Base-by-base conservation (phyloP, 108 stramenopile genomes). In the Cyclostephanos tholiformis region DNA sequence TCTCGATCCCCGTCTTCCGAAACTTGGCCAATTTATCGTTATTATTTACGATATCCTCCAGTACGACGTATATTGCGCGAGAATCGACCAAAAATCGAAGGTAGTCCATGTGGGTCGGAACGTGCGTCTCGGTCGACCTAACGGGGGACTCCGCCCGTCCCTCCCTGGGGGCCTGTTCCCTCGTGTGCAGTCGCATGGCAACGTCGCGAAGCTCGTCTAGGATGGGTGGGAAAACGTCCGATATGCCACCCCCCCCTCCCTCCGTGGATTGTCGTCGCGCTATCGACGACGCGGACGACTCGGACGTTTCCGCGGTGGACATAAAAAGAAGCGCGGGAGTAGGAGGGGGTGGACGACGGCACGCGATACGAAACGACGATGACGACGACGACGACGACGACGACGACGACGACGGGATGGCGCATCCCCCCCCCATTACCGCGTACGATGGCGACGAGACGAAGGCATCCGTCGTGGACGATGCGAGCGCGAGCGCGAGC, bases 171-270 rank as follows among this genome's bases (percentile, higher is more conserved):
- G 95, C 89, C 67, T 97, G 97, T 53, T 84, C 78, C 56, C 84
- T 74, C 22, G 97, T 97, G 73, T 97, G 97, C 49, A 97, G 70
- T 69, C 84, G 87, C 97, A 97, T 97, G 46, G 97, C 97, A 11
- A 91, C 93, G 39, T 87, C 89, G 30, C 95, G 84, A 46, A 97
- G 85, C 67, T 96, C 97, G n/a, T 49, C 53, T 27, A 80, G 67
- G 23, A 80, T 80, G 19, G 71, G 59, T 23, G 67, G 67, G 36
- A 68, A 68, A 19, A 12, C 26, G 12, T 32, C 67, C 19, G n/a
- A n/a, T n/a, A n/a, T n/a, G n/a, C n/a, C n/a, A n/a, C n/a, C n/a
- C n/a, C 39, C 39, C 12, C 30, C 60, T 48, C 22, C 50, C 39
- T 23, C 30, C 29, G 30, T 51, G 26, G 71, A 29, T 48, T 57